Evolutionary conservation across 768 basidiomycete species (phyloP).

Genomic region (Pisolithus tinctorius): DNA sequence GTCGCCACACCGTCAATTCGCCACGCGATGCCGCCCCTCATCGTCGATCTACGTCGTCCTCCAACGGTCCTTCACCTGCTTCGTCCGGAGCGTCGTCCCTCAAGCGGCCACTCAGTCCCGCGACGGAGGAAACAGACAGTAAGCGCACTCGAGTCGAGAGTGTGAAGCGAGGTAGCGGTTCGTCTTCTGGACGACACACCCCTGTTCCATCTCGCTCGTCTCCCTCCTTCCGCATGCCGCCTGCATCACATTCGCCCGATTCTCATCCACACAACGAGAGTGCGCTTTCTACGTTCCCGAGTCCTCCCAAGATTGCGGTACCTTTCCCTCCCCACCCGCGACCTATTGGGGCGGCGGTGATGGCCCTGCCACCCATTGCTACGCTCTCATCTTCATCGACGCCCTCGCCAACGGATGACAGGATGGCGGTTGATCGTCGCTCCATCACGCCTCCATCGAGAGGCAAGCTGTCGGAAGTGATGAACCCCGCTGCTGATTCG

Average conservation of each 20-base stretch:
- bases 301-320: constrained; percentile 48
- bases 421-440: constrained; percentile 31
- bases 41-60: constrained; percentile 63
- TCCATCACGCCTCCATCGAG: constrained; percentile 47
- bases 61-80: constrained; percentile 59
- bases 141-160: constrained; percentile 62
- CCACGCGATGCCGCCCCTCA: constrained; percentile 39
- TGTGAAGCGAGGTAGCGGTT: constrained; percentile 44
- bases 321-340: constrained; percentile 71
- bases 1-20: constrained; percentile 42
- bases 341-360: constrained; percentile 54
- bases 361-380: constrained; percentile 64
- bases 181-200: constrained; percentile 46
- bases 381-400: constrained; percentile 60
- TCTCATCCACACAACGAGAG: constrained; percentile 38
- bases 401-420: constrained; percentile 43
- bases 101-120: constrained; percentile 67
- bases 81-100: constrained; percentile 39
- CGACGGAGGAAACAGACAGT: constrained; percentile 49
- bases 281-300: constrained; percentile 31
- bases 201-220: constrained; percentile 64
- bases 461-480: constrained; percentile 46
- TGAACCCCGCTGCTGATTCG: constrained; percentile 43
- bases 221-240: constrained; percentile 67
- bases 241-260: constrained; percentile 64